Evolutionary conservation across 768 basidiomycete species (phyloP), one percentile per base, ranked within the genome.

Genomic region (Lepiota subincarnata): DNA sequence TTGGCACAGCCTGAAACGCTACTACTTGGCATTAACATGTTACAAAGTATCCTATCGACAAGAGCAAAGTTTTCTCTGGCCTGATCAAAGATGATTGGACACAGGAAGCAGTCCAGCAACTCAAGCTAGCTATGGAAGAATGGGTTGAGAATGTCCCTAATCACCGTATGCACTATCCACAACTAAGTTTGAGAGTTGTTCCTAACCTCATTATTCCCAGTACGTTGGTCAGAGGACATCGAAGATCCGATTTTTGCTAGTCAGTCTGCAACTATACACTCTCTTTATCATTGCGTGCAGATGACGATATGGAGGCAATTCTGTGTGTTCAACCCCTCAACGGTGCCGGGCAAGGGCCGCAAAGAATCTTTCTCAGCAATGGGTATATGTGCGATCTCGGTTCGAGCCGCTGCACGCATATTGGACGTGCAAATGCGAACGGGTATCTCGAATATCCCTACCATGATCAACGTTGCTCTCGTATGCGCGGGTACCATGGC

Each of bases 71-170:
- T 14, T 69, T 80, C 35, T 66, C 76, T 20, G 83, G 80, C 34
- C 68, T 79, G 55, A 74, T 79, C 39, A 74, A 77, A 24, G 69
- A 74, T 52, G 73, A 77, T 52, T 82, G 80, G 75, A 72, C 75
- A 43, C 77, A 77, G 44, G 75, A 82, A 40, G 78, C 87, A 26
- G 72, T 91, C 13, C 74, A 80, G 13, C 84, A 88, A 53, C 70
- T 92, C 31, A 86, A 86, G 60, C 73, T 76, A 5, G 84, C 83
- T 0, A 73, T 93, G 60, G 82, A 83, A 55, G 79, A 84, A 53
- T 94, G 90, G 89, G 67, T 79, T 10, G 81, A 85, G 45, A 74
- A 76, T 6, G 70, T 91, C 14, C 91, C 90, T 10, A 73, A 80
- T 36, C 83, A 88, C 60, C 62, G 87, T 88, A 59, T 52, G 84